A percentile compares a stretch with the other conserved stretches of the same genome.
These are phyloP conservation scores for Monsonia emarginata DNA, from an alignment of 441 rosid species.

Conservation along the genomic window DNA sequence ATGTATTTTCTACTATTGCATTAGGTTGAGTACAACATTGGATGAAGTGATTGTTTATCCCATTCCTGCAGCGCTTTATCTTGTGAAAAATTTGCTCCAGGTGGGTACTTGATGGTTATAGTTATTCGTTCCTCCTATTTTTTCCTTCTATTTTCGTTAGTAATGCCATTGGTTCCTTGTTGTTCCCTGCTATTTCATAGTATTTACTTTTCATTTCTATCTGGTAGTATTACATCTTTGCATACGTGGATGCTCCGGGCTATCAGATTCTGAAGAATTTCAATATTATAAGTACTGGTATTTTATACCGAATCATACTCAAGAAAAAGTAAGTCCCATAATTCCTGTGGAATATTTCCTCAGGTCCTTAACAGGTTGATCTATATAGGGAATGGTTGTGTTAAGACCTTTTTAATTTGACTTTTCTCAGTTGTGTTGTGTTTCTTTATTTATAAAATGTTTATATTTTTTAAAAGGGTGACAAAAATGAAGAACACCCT, in stretches of 20 bases:
- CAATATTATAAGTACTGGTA: conserved; percentile 85
- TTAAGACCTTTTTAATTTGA: no score
- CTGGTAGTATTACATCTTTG: conserved; percentile 87
- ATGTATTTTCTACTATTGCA: conserved; percentile 15
- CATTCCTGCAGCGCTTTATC: conserved; percentile 82
- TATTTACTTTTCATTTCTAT: conserved; percentile 17
- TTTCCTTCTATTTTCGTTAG: not conserved
- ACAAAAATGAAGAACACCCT: not conserved
- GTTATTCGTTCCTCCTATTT: not conserved
- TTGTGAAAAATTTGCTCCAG: conserved; percentile 93
- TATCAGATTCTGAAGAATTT: conserved; percentile 93
- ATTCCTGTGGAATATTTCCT: not conserved
- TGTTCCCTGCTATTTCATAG: conserved; percentile 15
- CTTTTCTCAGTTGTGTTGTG: not conserved
- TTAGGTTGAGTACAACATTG: conserved; percentile 70
- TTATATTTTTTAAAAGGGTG: not conserved
- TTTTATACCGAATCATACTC: conserved; percentile 75
- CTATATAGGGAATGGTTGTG: not conserved
- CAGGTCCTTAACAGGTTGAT: not conserved
- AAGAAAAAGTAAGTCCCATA: conserved; percentile 69
- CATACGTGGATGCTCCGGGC: conserved; percentile 91
- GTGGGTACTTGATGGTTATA: conserved; percentile 32
- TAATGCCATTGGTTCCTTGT: conserved; percentile 1
- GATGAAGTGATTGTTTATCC: conserved; percentile 89
- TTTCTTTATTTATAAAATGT: not conserved